Base-by-base conservation (phyloP, 805 yeast genomes). In the Metschnikowia gruessii region DNA sequence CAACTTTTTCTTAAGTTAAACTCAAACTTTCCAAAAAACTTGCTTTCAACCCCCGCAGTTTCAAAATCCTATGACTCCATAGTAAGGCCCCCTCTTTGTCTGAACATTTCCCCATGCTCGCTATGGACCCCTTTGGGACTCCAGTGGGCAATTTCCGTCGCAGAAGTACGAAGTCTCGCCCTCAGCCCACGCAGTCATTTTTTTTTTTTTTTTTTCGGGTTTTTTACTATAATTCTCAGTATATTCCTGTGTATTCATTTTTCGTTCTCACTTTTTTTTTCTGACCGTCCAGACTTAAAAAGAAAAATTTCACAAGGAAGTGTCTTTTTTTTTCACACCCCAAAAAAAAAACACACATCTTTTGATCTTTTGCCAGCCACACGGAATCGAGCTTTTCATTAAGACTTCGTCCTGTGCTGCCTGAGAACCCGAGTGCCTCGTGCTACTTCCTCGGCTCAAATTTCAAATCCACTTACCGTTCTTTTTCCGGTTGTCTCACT, bases 301-400 rank as follows among this genome's bases (percentile, higher is more conserved):
- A 26, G 17, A 43, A 43, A 43, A 43, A 31, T 43, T 37, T 43
- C 38, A 43, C 16, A 24, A 26, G 42, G 22, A 13, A 32, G 30
- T 22, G 37, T 30, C 13, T 17, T 39, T 39, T 43, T 37, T 43
- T 18, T 33, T 32, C 29, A 19, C 21, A 15, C 31, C 24, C 41
- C 31, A 13, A 18, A 35, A 36, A 42, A 37, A 43, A 24, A 35
- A 35, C 43, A 19, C 48, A 13, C 18, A 11, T 17, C 28, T 16
- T 40, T 40, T 36, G 12, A 40, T 34, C 40, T 40, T 40, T 41
- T 21, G 42, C 44, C 45, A 34, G 49, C 39, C 37, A 37, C 39
- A 31, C 38, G 44, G 45, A 40, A 53, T 48, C 70, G 72, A 68
- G 66, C 73, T 68, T 68, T 68, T 68, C 60, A 62, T 56, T 68